Percentiles rank a stretch among this genome's conserved stretches.
These are phyloP conservation scores for Pythium folliculosum DNA, from an alignment of 352 stramenopile species.

Conservation along the genomic window DNA sequence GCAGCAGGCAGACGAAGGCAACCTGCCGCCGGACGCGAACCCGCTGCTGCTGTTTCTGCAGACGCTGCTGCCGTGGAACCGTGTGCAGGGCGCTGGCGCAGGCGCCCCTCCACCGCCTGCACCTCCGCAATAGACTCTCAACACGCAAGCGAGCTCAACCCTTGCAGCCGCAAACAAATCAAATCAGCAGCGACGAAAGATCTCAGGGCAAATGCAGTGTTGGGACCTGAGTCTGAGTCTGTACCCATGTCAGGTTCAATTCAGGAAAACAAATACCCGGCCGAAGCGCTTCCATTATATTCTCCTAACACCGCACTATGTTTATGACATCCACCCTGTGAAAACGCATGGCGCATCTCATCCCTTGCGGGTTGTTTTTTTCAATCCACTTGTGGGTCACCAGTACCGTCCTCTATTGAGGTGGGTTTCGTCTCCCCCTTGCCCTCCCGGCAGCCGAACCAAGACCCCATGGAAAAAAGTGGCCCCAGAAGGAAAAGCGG, in stretches of 20 bases:
- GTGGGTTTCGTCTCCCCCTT: background rate
- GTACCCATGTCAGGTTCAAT: conserved; percentile 30
- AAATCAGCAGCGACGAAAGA: background rate
- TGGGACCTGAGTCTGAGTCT: background rate
- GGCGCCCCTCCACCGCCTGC: conserved; percentile 21
- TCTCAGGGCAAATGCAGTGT: background rate
- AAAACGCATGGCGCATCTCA: conserved; percentile 1
- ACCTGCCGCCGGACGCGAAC: conserved; percentile 77
- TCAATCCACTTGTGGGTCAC: conserved; percentile 3
- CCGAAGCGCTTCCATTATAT: background rate
- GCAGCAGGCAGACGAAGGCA: conserved; percentile 62
- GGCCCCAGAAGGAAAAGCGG: conserved; percentile 5
- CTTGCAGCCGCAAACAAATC: background rate
- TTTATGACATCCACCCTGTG: background rate
- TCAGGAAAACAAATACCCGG: conserved; percentile 3
- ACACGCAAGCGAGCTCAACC: background rate
- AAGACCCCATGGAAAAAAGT: background rate
- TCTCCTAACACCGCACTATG: background rate
- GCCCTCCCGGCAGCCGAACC: background rate
- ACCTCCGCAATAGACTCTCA: conserved; percentile 14
- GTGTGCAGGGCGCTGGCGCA: conserved; percentile 65
- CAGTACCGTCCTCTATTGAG: background rate
- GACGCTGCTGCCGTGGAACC: conserved; percentile 85
- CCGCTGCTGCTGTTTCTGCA: conserved; percentile 85
- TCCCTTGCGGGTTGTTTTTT: background rate